Evolutionary conservation across 2,329 filamentous ascomycete species (phyloP).

Genomic region (Macrophomina tecta): DNA sequence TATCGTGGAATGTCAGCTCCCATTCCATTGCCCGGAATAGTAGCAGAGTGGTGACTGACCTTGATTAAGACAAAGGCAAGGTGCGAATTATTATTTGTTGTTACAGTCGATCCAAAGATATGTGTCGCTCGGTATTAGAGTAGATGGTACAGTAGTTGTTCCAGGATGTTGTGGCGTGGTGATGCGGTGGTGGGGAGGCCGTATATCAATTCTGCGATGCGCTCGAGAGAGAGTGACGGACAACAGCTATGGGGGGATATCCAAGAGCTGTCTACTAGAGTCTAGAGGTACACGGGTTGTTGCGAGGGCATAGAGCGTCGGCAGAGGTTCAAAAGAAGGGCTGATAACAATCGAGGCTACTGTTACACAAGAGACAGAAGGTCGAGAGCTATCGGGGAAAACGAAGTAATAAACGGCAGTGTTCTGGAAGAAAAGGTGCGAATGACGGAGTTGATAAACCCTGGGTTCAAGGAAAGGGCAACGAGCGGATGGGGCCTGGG

Average conservation of each 20-base stretch:
- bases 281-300: conserved; percentile 18
- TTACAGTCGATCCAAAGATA: conserved; percentile 19
- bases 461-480: conserved; percentile 44
- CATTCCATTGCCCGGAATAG: conserved; percentile 31
- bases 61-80: conserved; percentile 16
- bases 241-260: conserved; percentile 43
- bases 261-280: conserved; percentile 49
- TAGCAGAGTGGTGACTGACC: conserved; percentile 16
- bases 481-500: conserved; percentile 43
- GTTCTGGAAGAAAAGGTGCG: conserved; percentile 41
- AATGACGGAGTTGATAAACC: conserved; percentile 52
- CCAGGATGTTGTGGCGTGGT: conserved; percentile 8
- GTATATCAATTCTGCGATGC: conserved; percentile 26
- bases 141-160: conserved; percentile 18
- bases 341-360: conserved; percentile 42
- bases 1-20: conserved; percentile 35
- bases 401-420: conserved; percentile 38
- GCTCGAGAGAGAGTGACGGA: conserved; percentile 48
- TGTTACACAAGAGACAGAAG: conserved; percentile 37
- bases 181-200: not conserved
- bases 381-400: conserved; percentile 44
- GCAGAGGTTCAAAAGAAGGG: conserved; percentile 43
- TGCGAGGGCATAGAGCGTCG: conserved; percentile 11
- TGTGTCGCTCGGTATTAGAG: conserved; percentile 23
- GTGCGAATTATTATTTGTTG: conserved; percentile 20